Evolutionary conservation across 768 basidiomycete species (phyloP).

Genomic region (Termitomyces heimii): DNA sequence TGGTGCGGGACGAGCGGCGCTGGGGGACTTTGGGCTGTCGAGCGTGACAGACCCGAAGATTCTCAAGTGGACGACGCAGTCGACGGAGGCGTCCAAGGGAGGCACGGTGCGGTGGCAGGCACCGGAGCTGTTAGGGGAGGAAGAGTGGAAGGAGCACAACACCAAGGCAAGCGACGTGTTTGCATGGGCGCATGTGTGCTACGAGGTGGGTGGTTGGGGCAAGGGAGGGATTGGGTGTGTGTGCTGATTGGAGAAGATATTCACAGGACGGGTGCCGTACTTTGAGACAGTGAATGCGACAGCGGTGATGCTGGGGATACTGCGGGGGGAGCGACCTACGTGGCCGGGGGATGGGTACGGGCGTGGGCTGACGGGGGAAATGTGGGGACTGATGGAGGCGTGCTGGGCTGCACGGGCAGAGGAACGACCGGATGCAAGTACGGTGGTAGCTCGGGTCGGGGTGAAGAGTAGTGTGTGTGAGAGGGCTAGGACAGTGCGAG

Average conservation of each 20-base stretch:
- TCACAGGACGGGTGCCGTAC: background rate
- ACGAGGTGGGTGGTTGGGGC: background rate
- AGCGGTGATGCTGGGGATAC: background rate
- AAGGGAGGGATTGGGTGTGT: too few relatives aligned
- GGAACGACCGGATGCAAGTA: background rate
- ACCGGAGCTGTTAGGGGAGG: background rate
- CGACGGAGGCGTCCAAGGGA: background rate
- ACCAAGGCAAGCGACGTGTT: constrained; percentile 3
- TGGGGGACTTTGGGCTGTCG: background rate
- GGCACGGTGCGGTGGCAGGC: constrained; percentile 2
- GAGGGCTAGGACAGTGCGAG: too few relatives aligned
- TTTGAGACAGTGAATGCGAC: background rate
- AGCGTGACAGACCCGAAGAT: background rate
- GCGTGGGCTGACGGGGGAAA: background rate
- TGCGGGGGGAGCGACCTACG: background rate
- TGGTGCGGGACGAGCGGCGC: background rate
- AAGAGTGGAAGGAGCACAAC: background rate
- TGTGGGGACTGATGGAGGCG: background rate
- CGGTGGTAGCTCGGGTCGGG: background rate
- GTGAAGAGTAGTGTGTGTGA: too few relatives aligned
- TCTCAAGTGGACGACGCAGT: background rate
- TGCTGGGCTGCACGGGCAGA: background rate
- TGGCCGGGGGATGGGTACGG: background rate
- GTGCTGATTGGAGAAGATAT: background rate
- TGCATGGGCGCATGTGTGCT: background rate